Conservation (phyloP, 352 stramenopile genomes). For the Saprolegnia parasitica region DNA sequence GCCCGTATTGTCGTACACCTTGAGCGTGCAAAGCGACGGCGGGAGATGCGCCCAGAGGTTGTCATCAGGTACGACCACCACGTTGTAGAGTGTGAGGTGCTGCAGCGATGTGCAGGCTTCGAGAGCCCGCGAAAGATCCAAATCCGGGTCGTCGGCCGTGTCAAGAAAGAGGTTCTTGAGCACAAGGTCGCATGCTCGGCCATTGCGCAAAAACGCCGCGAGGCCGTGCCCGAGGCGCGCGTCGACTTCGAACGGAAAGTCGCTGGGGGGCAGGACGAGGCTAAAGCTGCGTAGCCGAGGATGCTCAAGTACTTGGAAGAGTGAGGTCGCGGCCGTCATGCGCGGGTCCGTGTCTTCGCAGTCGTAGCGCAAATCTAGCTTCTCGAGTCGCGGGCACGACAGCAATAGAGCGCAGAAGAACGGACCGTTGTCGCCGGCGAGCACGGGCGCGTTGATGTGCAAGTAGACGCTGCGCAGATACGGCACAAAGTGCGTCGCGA, state of each 20-base stretch:
- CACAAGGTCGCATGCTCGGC: neutral
- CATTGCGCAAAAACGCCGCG: neutral
- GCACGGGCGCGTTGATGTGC: neutral
- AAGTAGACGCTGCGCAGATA: conserved; percentile 1
- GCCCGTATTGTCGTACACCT: neutral
- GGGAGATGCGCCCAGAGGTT: neutral
- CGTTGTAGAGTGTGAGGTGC: conserved; percentile 1
- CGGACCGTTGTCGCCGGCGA: neutral
- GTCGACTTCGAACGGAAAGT: neutral
- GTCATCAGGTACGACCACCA: neutral
- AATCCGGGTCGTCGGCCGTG: neutral
- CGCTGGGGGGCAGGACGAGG: neutral
- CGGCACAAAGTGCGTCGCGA: neutral
- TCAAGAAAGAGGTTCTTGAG: conserved; percentile 1
- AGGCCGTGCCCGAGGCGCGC: neutral
- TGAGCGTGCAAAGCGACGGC: neutral
- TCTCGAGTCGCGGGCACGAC: neutral
- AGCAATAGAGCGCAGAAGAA: neutral
- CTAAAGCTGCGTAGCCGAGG: neutral
- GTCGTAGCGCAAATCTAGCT: conserved; percentile 7
- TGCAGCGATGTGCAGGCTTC: neutral
- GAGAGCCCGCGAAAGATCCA: neutral
- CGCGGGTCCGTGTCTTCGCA: neutral
- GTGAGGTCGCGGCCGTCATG: neutral
- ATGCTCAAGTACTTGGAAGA: neutral